Percentiles rank a stretch among this genome's conserved stretches.
These are phyloP conservation scores for Nothophoma quercina DNA, from an alignment of 2,329 filamentous ascomycete genomes.

Conservation along the genomic window DNA sequence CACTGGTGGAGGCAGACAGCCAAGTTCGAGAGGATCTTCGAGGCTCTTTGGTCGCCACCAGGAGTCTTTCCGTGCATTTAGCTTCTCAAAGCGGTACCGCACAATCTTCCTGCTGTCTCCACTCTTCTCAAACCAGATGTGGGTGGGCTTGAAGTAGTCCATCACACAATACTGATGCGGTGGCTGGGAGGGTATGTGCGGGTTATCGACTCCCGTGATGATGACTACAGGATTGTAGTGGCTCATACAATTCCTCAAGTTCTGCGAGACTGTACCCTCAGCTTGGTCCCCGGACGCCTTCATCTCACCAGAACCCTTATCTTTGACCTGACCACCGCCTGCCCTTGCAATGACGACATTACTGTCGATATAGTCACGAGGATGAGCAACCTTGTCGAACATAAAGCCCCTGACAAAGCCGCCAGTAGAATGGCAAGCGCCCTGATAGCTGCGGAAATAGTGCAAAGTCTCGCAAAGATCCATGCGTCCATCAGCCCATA, in stretches of 20 bases:
- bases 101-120: constrained; percentile 56
- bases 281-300: constrained; percentile 58
- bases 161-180: constrained; percentile 70
- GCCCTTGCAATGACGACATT: constrained; percentile 70
- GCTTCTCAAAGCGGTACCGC: constrained; percentile 71
- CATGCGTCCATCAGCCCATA: constrained; percentile 66
- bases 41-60: constrained; percentile 64
- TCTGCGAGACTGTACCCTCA: constrained; percentile 46
- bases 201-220: constrained; percentile 61
- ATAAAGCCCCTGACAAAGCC: constrained; percentile 65
- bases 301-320: constrained; percentile 56
- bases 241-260: constrained; percentile 57
- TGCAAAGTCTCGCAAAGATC: constrained; percentile 69
- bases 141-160: constrained; percentile 72
- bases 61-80: constrained; percentile 59
- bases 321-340: constrained; percentile 62
- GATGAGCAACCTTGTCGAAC: constrained; percentile 62
- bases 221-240: constrained; percentile 60
- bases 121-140: constrained; percentile 71
- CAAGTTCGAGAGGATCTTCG: constrained; percentile 36
- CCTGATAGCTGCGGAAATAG: constrained; percentile 69
- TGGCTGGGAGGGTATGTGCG: constrained; percentile 57
- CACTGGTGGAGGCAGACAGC: constrained; percentile 33
- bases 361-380: constrained; percentile 65
- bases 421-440: constrained; percentile 62